Conservation (phyloP, 495 filamentous ascomycete species). For the Antarctomyces pellizariae region DNA sequence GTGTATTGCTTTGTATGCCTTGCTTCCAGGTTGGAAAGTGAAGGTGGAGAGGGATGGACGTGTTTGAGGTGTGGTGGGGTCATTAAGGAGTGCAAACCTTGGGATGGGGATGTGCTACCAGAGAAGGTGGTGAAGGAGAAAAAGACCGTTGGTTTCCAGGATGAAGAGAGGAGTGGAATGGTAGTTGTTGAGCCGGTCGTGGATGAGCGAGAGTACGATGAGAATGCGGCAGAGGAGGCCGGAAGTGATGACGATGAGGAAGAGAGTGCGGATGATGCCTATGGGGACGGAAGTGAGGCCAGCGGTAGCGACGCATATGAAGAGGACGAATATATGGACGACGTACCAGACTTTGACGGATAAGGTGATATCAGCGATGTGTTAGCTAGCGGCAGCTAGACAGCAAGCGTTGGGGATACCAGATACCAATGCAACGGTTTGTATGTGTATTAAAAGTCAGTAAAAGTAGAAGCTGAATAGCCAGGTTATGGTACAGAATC, state of each 20-base stretch:
- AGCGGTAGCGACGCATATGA: slow-evolving; percentile 4
- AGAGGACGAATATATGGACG: too few species aligned
- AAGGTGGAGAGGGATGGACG: slow-evolving; percentile 91
- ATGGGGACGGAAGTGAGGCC: slow-evolving; percentile 3
- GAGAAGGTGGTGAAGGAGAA: slow-evolving; percentile 26
- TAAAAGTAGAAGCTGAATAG: too few species aligned
- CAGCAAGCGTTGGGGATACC: too few species aligned
- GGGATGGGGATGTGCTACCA: slow-evolving; percentile 75
- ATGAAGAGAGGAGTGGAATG: slow-evolving; percentile 10
- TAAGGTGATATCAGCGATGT: too few species aligned
- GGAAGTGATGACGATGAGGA: not conserved
- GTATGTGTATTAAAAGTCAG: too few species aligned
- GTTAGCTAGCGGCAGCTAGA: too few species aligned
- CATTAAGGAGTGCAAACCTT: slow-evolving; percentile 77
- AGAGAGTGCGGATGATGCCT: slow-evolving; percentile 1
- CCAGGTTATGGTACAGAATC: too few species aligned
- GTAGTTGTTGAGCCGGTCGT: slow-evolving; percentile 7
- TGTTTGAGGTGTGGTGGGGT: slow-evolving; percentile 76
- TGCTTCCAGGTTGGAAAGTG: slow-evolving; percentile 68
- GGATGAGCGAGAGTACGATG: slow-evolving; percentile 7
- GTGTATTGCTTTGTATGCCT: slow-evolving; percentile 95
- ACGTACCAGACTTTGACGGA: too few species aligned
- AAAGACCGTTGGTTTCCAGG: slow-evolving; percentile 50
- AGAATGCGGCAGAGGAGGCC: not conserved
- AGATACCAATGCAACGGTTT: too few species aligned